Base-by-base conservation (phyloP, 2,329 filamentous ascomycete genomes). In the Cyphellophora europaea region DNA sequence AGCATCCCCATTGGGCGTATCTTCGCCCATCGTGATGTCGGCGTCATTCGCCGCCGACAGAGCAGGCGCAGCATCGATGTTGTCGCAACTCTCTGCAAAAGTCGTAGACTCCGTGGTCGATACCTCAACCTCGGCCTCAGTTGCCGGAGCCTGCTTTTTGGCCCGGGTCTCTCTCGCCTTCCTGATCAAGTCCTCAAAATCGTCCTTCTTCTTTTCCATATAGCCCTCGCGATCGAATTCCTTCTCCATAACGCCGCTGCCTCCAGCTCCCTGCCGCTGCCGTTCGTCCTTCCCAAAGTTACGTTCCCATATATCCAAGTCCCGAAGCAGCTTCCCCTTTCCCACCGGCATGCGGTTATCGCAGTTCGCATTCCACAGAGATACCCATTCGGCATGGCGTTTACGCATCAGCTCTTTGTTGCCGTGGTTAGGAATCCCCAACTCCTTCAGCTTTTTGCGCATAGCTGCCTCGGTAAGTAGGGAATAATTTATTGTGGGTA, bases 321-420 rank as follows among this genome's bases (percentile, higher is more conserved):
- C 89, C 11, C 73, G 74, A 11, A 93, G 59, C 4, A 98, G 58
- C 38, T 91, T 79, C 5, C 62, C 53, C 44, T 83, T 85, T 8
- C 68, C 67, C 53, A 81, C 82, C 0, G 86, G 86, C 2, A 66
- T 65, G 21, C 72, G 73, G 2, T 88, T 82, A 57, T 98, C 91
- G 59, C 87, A 94, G 54, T 98, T 98, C 8, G 93, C 84, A 56
- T 98, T 98, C 82, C 86, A 95, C 12, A 98, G 63, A 23, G 91
- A 95, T 33, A 91, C 71, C 88, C 88, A 98, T 58, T 98, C 91
- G 15, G 75, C 84, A 52, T 96, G 88, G 12, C 93, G 74, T 45
- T 71, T 74, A 54, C 89, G 81, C 35, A 96, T 66, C 2, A 88
- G 66, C 30, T 70, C 63, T 30, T 80, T 80, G 1, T 70, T 59